Evolutionary conservation across 306 rosid genomes (phyloP), one percentile per base, ranked within the genome.

Genomic region (Alnus rubra): DNA sequence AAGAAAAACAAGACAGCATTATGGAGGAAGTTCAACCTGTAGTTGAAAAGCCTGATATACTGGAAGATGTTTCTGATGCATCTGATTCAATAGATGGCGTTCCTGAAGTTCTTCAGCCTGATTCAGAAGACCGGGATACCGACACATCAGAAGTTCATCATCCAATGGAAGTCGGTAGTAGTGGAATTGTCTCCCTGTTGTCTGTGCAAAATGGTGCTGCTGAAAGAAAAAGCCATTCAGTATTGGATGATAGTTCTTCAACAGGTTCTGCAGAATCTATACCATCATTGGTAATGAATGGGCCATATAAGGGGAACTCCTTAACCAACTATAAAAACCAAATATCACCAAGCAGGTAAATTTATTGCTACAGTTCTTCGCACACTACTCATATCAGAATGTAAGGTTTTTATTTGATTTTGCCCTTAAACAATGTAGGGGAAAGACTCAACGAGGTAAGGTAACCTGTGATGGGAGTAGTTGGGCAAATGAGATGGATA

Each of bases 201-300:
- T 86, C 93, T 2, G 77, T 70, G 44, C 97, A 88, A 81, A 92
- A 90, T 77, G 93, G 92, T 53, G 63, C 80, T 39, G 80, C 89
- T 47, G 98, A 92, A 52, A 96, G 86, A 69, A 96, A 87, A 89
- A 77, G 88, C 83, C 74, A 78, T 64, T 87, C 83, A 3, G 83
- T 84, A 37, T 83, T 96, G 89, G 99, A 96, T 80, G 99, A 96
- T 84, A 96, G 97, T 87, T 96, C 99, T 81, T 96, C 99, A 76
- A 96, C 98, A 19, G 93, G 99, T 79, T 96, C 99, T 51, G 88
- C 94, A 1, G 99, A 96, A 82, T 96, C 99, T 10, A 84, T 93
- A 77, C 98, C 94, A 18, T 93, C 99, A 31, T 87, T 91, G 45
- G 87, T 85, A 65, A 86, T 78, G 85, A 92, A 81, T 81, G 98